Evolutionary conservation across 2,329 filamentous ascomycete species (phyloP).

Genomic region (Aspergillus versicolor): DNA sequence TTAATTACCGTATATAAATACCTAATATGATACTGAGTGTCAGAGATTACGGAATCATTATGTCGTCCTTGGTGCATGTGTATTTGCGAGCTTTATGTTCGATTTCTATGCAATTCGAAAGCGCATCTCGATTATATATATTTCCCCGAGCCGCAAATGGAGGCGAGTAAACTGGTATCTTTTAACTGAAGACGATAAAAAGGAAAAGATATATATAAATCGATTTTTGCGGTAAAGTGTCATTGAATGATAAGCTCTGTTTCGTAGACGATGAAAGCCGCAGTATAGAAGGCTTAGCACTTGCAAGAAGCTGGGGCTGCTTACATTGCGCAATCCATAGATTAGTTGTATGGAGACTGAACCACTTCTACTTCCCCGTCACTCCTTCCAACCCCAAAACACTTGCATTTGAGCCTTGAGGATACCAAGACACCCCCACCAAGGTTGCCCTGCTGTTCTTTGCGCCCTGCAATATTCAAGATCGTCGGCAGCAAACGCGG

Average conservation of each 20-base stretch:
- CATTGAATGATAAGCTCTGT: background rate
- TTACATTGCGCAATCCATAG: background rate
- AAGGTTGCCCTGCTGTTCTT: background rate
- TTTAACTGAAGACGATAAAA: no score
- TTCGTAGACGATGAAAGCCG: background rate
- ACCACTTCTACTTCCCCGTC: background rate
- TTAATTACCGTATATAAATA: background rate
- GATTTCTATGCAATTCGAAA: background rate
- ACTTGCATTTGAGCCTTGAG: background rate
- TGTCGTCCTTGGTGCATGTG: background rate
- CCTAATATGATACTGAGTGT: conserved; percentile 1
- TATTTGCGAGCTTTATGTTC: background rate
- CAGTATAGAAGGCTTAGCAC: no score
- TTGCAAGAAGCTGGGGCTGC: background rate
- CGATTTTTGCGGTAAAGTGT: background rate
- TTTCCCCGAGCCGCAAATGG: no score
- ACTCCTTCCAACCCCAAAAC: background rate
- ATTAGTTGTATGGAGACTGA: background rate
- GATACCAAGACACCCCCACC: background rate
- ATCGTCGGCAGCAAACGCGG: conserved; percentile 13
- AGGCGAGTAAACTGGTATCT: no score
- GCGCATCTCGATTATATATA: no score
- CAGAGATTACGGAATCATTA: background rate
- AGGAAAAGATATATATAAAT: no score
- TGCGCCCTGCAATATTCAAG: background rate